Evolutionary conservation across 441 rosid species (phyloP), one percentile per base, ranked within the genome.

Genomic region (Aleurites moluccanus): DNA sequence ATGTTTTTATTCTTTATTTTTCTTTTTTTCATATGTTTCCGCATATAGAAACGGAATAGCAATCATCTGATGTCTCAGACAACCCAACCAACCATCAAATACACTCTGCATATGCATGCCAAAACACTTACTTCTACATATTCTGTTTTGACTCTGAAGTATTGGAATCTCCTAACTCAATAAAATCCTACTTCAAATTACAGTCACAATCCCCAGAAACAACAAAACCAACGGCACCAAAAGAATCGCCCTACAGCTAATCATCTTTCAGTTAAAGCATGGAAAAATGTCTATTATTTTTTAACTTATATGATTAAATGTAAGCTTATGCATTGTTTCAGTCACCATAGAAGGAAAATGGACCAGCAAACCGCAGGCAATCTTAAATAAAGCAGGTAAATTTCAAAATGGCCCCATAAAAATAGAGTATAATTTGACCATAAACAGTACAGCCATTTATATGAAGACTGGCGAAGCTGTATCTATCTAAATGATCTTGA

Each of bases 401-500:
- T 33, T 62, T 65, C 76, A 73, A 73, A 73, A 21, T 64, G 45
- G 42, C 62, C 38, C 10, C 30, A 66, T 64, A 56, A 27, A 74
- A 74, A 10, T 33, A 25, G 14, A 59, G 42, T 9, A 38, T 30
- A 20, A 20, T 67, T 35, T 57, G 23, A 74, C 66, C 45, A 57
- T 10, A 20, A 14, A 64, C 13, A 28, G 42, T 15, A 28, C 23
- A 27, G 15, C 20, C 64, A 23, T 20, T n/a, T 23, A 6, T 7
- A 40, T 35, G 23, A 57, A 38, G 73, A 56, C 6, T 38, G 18
- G 0, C 4, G 27, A 59, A 71, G 66, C 18, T 44, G 47, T 8
- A 67, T 44, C 35, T 3, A 45, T 25, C 35, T 59, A 44, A 11
- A n/a, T 33, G 16, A 52, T 10, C 69, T 52, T 40, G 9, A 73